Conservation (phyloP, 352 stramenopile species). For the Phytophthora cactorum region DNA sequence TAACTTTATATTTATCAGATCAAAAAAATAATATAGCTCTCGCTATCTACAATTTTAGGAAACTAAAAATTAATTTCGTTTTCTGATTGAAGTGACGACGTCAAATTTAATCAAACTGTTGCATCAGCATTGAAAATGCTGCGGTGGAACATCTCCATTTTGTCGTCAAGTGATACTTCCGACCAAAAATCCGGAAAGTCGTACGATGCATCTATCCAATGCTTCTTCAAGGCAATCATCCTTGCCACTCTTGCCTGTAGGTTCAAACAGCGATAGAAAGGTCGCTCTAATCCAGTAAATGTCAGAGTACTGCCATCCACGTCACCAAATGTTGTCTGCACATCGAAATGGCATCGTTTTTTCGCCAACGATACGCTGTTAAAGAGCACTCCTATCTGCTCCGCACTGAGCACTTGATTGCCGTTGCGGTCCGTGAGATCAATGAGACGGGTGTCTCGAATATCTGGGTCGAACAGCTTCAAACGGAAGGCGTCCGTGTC, state of each 20-base stretch:
- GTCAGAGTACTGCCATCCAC: slow-evolving; percentile 8
- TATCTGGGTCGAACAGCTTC: not conserved
- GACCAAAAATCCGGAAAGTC: slow-evolving; percentile 33
- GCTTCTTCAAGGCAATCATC: slow-evolving; percentile 34
- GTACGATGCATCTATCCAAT: slow-evolving; percentile 29
- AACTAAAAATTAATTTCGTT: too few relatives aligned
- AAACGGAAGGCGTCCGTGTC: not conserved
- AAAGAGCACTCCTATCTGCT: slow-evolving; percentile 6
- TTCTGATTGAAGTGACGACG: too few relatives aligned
- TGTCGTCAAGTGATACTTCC: slow-evolving; percentile 22
- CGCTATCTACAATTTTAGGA: too few relatives aligned
- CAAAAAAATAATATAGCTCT: too few relatives aligned
- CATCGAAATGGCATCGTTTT: slow-evolving; percentile 17
- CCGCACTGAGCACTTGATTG: slow-evolving; percentile 3
- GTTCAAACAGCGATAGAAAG: slow-evolving; percentile 23
- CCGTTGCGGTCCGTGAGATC: slow-evolving; percentile 13
- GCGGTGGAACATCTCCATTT: slow-evolving; percentile 10
- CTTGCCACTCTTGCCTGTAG: slow-evolving; percentile 11
- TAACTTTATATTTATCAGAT: too few relatives aligned
- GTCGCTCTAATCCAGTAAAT: slow-evolving; percentile 19
- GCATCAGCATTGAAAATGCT: not conserved
- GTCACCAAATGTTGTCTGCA: slow-evolving; percentile 26
- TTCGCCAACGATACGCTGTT: slow-evolving; percentile 16
- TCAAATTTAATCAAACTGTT: not conserved
- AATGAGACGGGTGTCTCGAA: slow-evolving; percentile 9